Evolutionary conservation across 73 alveolate genomes (phyloP).

Genomic region (Tetrahymena thermophila): DNA sequence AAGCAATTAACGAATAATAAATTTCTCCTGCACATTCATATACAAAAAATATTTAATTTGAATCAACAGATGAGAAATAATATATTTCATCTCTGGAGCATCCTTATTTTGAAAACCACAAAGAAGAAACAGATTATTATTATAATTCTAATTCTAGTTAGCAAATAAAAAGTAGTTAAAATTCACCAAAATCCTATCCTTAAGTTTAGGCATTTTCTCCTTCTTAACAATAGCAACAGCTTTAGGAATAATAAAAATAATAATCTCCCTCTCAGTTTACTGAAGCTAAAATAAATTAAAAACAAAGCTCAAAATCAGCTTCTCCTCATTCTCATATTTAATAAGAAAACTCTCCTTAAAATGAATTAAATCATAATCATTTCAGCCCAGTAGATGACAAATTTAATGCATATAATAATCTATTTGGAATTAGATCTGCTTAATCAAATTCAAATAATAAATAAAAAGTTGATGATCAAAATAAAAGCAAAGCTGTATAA

Average conservation of each 20-base stretch:
- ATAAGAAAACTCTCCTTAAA: neutral
- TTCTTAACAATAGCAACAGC: neutral
- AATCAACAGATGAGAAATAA: neutral
- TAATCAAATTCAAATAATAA: too few species aligned
- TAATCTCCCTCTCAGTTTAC: neutral
- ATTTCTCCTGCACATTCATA: neutral
- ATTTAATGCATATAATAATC: neutral
- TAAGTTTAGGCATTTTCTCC: neutral
- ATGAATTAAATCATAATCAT: neutral
- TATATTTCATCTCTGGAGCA: neutral
- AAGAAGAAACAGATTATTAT: neutral
- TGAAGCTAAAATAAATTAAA: neutral
- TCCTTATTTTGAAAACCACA: neutral
- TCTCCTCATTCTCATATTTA: neutral
- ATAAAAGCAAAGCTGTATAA: neutral
- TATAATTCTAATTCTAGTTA: too few species aligned
- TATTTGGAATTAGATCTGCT: neutral
- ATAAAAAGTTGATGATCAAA: too few species aligned
- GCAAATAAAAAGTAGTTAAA: neutral
- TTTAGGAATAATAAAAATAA: neutral
- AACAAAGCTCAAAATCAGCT: neutral
- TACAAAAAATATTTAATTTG: neutral
- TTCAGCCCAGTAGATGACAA: neutral
- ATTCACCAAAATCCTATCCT: neutral
- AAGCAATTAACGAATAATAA: neutral